Evolutionary conservation across 306 rosid species (phyloP).

Genomic region (Rosa chinensis): DNA sequence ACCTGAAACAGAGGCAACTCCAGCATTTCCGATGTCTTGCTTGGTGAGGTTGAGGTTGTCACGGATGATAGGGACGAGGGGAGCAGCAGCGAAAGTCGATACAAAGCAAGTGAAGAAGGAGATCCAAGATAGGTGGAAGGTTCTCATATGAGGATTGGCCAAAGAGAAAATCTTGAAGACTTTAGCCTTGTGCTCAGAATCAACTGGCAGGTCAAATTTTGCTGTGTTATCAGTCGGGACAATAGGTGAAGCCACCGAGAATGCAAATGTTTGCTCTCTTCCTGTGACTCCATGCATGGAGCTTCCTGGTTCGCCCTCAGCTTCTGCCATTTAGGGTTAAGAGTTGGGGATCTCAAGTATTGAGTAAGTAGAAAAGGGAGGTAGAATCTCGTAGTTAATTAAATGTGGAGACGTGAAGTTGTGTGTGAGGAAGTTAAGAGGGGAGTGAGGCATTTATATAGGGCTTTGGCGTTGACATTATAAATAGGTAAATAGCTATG

Average conservation of each 20-base stretch:
- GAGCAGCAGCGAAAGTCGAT: slow-evolving; percentile 85
- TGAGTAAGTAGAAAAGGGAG: neutral
- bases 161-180: slow-evolving; percentile 71
- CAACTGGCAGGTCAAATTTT: slow-evolving; percentile 69
- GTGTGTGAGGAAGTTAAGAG: slow-evolving; percentile 8
- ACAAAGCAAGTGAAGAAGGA: slow-evolving; percentile 90
- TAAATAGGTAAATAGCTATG: neutral
- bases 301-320: slow-evolving; percentile 78
- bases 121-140: slow-evolving; percentile 93
- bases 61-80: slow-evolving; percentile 68
- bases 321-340: slow-evolving; percentile 26
- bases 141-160: slow-evolving; percentile 91
- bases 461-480: slow-evolving; percentile 43
- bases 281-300: slow-evolving; percentile 98
- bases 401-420: neutral
- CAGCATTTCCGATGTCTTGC: slow-evolving; percentile 78
- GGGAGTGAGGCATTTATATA: slow-evolving; percentile 44
- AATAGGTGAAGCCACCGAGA: slow-evolving; percentile 68
- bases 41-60: slow-evolving; percentile 85
- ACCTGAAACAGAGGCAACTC: slow-evolving; percentile 79
- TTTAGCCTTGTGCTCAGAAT: slow-evolving; percentile 76
- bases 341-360: neutral
- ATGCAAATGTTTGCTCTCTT: slow-evolving; percentile 55
- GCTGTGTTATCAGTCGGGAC: slow-evolving; percentile 72
- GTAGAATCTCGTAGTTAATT: neutral